Evolutionary conservation across 2,329 filamentous ascomycete species (phyloP), one percentile per base, ranked within the genome.

Genomic region (Ophiostoma tasmaniense): DNA sequence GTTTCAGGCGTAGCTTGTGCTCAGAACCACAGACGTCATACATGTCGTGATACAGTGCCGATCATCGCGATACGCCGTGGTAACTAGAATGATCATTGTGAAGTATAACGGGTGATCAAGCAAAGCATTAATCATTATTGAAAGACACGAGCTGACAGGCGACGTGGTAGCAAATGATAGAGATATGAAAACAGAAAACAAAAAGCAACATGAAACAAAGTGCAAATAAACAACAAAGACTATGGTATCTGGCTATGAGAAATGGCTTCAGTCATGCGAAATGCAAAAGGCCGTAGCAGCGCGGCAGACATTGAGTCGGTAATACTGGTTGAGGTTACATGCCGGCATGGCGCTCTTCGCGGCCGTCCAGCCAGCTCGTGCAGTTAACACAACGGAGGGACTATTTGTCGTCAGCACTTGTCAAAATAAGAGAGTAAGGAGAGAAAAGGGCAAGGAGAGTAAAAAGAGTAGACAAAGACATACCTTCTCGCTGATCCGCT

Each of bases 401-500:
- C 82, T 83, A 68, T 14, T 39, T 14, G 13, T 39, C 35, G 35
- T 5, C 10, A 42, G 33, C 10, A 20, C 45, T 14, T n/a, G 14
- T n/a, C 71, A 11, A 66, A n/a, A n/a, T n/a, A n/a, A n/a, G n/a
- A n/a, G n/a, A n/a, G n/a, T n/a, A n/a, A n/a, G n/a, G n/a, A n/a
- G n/a, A n/a, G n/a, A n/a, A n/a, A n/a, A n/a, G n/a, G n/a, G n/a
- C n/a, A n/a, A n/a, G n/a, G 14, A 20, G n/a, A 35, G 20, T 5
- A 10, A 61, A 3, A 2, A 20, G 7, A 37, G 10, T 52, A n/a
- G n/a, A n/a, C n/a, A n/a, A n/a, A n/a, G n/a, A 71, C 80, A 74
- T 69, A 87, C 88, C 83, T 88, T 87, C 67, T 85, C 83, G 73
- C 84, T 88, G 69, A 90, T 86, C 30, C 79, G 80, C 77, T 88